Evolutionary conservation across 352 stramenopile species (phyloP), one percentile per base, ranked within the genome.

Genomic region (Phytophthora crassamura): DNA sequence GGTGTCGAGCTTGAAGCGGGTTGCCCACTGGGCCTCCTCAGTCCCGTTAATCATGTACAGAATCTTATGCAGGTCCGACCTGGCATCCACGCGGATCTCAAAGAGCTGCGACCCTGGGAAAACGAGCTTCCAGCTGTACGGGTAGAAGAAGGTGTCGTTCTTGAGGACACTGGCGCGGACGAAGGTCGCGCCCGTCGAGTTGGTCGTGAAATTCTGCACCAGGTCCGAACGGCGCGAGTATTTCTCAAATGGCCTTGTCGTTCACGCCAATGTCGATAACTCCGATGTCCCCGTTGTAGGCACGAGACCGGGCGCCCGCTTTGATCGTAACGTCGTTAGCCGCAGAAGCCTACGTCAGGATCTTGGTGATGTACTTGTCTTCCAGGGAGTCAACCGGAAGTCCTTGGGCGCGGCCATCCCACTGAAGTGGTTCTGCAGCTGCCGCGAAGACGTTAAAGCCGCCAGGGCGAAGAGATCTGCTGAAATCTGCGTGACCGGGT

Each of bases 81-180:
- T 75, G 40, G 67, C 64, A 50, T 84, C 73, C 33, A 82, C 64
- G 52, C 67, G 75, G 28, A 84, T 60, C 45, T 82, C 70, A 50
- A 77, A 84, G 20, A 74, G 51, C 43, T 84, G 71, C 12, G 70
- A 84, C 61, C 80, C 64, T 0, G 73, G 70, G 57, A 84, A 84
- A 59, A 78, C 64, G 18, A 82, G 50, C 39, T 84, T 74, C 76
- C 76, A 84, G 28, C 33, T 49, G 51, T 65, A 59, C 22, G 56
- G 45, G 20, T 73, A 72, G 22, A 56, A 55, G 30, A 69, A 75
- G 9, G 62, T 67, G 32, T 61, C 30, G 45, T 68, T 59, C 52
- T 75, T 75, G 7, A 68, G 50, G 33, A 75, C 35, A 15, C 63
- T 73, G 18, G 68, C 68, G 16, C 72, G 67, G 55, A 79, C 74